phyloP scores from a whole-genome alignment of 208 protist genomes.

The Tetramitus jugosus region DNA sequence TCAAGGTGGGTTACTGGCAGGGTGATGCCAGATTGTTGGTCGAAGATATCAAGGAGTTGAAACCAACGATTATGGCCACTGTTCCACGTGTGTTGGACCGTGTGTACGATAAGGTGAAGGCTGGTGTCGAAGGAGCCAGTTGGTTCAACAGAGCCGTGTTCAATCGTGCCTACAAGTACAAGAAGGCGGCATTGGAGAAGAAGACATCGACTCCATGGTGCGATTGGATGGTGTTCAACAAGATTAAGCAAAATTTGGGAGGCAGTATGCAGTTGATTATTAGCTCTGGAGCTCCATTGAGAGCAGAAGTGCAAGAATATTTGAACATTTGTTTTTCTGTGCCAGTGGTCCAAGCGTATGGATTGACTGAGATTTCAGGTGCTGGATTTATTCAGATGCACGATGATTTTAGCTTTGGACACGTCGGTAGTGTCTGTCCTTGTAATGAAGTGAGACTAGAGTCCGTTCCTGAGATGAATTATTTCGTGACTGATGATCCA shows the following conservation, averaged over 20 bases:
- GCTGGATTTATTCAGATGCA: neutral
- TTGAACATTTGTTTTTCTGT: slow-evolving; percentile 13
- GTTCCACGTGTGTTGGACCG: slow-evolving; percentile 29
- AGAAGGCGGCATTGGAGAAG: neutral
- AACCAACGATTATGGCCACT: slow-evolving; percentile 18
- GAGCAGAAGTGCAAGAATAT: slow-evolving; percentile 22
- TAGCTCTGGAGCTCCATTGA: slow-evolving; percentile 26
- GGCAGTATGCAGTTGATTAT: slow-evolving; percentile 25
- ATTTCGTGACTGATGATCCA: slow-evolving; percentile 37
- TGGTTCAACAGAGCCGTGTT: neutral
- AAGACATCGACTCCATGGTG: neutral
- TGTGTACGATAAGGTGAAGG: slow-evolving; percentile 14
- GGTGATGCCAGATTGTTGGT: slow-evolving; percentile 6
- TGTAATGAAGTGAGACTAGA: slow-evolving; percentile 53
- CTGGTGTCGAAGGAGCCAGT: neutral
- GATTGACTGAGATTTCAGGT: slow-evolving; percentile 10
- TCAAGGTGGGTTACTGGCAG: neutral
- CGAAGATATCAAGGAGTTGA: slow-evolving; percentile 2
- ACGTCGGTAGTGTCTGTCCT: slow-evolving; percentile 32
- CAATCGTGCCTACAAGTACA: neutral
- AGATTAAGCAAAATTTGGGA: slow-evolving; percentile 16
- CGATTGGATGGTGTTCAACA: slow-evolving; percentile 37
- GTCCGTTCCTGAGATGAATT: slow-evolving; percentile 61
- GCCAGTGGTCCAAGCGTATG: slow-evolving; percentile 55
- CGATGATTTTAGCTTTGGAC: slow-evolving; percentile 1